Evolutionary conservation across 495 filamentous ascomycete genomes (phyloP).

Genomic region (Penicillium riverlandense): DNA sequence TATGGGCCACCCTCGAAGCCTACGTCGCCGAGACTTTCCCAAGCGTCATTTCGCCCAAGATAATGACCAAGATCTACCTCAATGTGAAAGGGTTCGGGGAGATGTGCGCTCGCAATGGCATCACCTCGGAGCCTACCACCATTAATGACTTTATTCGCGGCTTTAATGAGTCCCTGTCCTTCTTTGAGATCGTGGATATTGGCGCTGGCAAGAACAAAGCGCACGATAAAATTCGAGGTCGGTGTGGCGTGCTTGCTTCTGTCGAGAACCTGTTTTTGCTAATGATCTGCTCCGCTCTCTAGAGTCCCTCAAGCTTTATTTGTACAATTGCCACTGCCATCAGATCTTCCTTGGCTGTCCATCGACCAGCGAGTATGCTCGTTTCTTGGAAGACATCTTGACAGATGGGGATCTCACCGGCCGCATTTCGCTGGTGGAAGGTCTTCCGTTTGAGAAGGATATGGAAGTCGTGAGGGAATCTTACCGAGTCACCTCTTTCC

Average conservation of each 20-base stretch:
- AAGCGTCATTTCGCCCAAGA: slow-evolving; percentile 46
- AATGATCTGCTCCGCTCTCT: slow-evolving; percentile 5
- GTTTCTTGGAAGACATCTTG: slow-evolving; percentile 56
- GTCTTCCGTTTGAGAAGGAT: slow-evolving; percentile 61
- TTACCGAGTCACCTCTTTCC: slow-evolving; percentile 53
- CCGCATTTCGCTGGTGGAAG: slow-evolving; percentile 70
- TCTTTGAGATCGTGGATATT: slow-evolving; percentile 72
- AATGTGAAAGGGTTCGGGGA: slow-evolving; percentile 60
- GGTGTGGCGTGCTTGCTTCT: slow-evolving; percentile 7
- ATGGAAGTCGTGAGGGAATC: slow-evolving; percentile 45
- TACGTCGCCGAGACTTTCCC: slow-evolving; percentile 40
- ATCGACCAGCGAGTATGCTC: slow-evolving; percentile 65
- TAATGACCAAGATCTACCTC: slow-evolving; percentile 62
- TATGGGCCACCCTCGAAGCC: slow-evolving; percentile 46
- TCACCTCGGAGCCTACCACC: slow-evolving; percentile 40
- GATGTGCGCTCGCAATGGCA: slow-evolving; percentile 49
- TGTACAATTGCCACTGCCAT: slow-evolving; percentile 69
- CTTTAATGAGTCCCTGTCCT: slow-evolving; percentile 63
- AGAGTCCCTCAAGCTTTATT: slow-evolving; percentile 65
- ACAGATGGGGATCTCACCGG: slow-evolving; percentile 44
- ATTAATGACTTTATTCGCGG: slow-evolving; percentile 67
- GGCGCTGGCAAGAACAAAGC: slow-evolving; percentile 62
- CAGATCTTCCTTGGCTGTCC: slow-evolving; percentile 76
- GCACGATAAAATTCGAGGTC: slow-evolving; percentile 71
- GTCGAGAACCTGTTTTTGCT: background rate